Percentiles rank a stretch among this genome's conserved stretches.
Evolutionary conservation across 306 rosid genomes (phyloP).

Genomic region (Cicer bijugum): DNA sequence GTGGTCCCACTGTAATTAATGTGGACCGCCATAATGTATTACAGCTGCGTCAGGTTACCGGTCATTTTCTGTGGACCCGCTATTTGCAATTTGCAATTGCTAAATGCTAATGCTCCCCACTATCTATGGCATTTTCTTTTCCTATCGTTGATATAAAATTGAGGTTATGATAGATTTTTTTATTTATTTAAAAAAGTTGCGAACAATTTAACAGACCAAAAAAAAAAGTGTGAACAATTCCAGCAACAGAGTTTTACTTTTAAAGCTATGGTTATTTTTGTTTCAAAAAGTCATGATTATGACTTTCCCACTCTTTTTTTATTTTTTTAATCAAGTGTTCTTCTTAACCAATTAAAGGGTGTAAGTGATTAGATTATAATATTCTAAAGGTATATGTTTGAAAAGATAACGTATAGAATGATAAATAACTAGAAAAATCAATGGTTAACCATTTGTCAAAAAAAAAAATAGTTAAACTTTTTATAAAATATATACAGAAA

Average conservation of each 20-base stretch:
- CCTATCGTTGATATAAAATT: neutral
- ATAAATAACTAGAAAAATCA: neutral
- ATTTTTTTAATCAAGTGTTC: neutral
- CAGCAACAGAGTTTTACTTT: neutral
- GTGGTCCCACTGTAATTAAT: neutral
- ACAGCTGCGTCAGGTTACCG: constrained; percentile 39
- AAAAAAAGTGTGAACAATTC: neutral
- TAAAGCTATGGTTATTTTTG: neutral
- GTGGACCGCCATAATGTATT: constrained; percentile 28
- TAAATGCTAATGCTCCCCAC: neutral
- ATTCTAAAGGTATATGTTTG: neutral
- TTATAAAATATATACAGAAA: neutral
- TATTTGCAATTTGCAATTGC: neutral
- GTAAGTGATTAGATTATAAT: neutral
- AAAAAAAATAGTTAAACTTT: neutral
- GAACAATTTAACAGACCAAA: no score
- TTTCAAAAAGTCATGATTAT: neutral
- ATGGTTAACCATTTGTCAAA: neutral
- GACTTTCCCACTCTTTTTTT: neutral
- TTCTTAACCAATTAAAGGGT: neutral
- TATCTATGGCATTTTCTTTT: neutral
- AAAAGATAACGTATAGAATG: neutral
- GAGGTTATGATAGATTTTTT: neutral
- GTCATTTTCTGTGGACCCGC: neutral
- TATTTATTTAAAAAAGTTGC: neutral